Evolutionary conservation across 192 early-diverging fungal genomes (phyloP).

Genomic region (Diversispora epigaea): DNA sequence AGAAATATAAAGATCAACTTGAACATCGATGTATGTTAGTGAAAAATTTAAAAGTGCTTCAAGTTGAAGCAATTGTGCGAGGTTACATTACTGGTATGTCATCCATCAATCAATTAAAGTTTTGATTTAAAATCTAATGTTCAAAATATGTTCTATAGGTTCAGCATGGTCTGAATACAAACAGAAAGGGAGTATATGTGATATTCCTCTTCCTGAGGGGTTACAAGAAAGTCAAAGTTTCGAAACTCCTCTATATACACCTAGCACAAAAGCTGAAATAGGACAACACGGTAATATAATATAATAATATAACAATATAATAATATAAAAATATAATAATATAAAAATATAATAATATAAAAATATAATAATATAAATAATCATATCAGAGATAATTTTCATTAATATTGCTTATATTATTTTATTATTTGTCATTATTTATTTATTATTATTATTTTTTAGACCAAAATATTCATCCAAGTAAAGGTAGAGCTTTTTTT

Average conservation of each 20-base stretch:
- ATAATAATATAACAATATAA: neutral
- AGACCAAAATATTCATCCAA: constrained; percentile 99
- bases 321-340: constrained; percentile 39
- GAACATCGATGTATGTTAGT: constrained; percentile 91
- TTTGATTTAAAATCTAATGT: neutral
- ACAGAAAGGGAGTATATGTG: constrained; percentile 89
- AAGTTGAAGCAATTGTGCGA: constrained; percentile 97
- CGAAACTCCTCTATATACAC: constrained; percentile 84
- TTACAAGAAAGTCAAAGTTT: constrained; percentile 86
- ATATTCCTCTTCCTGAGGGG: constrained; percentile 77
- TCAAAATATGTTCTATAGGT: constrained; percentile 43
- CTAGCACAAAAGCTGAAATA: constrained; percentile 98
- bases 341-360: neutral
- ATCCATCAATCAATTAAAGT: neutral
- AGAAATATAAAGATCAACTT: constrained; percentile 87
- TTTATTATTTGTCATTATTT: constrained; percentile 1
- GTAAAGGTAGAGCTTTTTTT: constrained; percentile 55
- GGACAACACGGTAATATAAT: constrained; percentile 82
- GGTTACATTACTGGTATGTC: constrained; percentile 87
- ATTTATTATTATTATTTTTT: constrained; percentile 32
- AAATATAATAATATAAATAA: neutral
- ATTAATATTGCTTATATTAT: constrained; percentile 11
- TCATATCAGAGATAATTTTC: neutral
- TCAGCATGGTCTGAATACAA: constrained; percentile 97
- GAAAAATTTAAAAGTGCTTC: constrained; percentile 85